These are phyloP conservation scores for Starmerella apicola DNA, from an alignment of 805 yeast species.

Conservation along the genomic window DNA sequence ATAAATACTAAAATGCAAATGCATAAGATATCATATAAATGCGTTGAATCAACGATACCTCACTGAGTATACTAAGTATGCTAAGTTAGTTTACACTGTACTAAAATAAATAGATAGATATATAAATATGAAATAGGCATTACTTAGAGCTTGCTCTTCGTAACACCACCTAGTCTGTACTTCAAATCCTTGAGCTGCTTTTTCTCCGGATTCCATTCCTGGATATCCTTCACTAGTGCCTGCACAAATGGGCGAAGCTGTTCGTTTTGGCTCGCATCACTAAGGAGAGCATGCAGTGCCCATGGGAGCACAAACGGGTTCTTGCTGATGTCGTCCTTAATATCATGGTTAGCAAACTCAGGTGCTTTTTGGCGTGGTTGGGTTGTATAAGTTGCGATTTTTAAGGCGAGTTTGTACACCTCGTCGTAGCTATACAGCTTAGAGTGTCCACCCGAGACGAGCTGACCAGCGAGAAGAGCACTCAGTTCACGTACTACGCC, in stretches of 20 bases:
- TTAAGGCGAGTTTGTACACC: slow-evolving; percentile 71
- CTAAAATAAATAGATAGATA: not conserved
- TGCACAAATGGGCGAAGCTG: slow-evolving; percentile 32
- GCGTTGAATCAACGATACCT: too few species aligned
- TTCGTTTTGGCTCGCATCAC: slow-evolving; percentile 34
- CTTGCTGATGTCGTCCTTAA: not conserved
- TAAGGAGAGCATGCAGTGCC: slow-evolving; percentile 76
- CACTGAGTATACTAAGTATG: too few species aligned
- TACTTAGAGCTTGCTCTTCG: slow-evolving; percentile 4
- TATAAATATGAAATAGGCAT: not conserved
- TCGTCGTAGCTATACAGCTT: slow-evolving; percentile 71
- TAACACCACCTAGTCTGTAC: slow-evolving; percentile 56
- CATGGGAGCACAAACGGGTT: slow-evolving; percentile 87
- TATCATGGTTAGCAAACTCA: not conserved
- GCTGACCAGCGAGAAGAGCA: slow-evolving; percentile 66
- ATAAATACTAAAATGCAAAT: too few species aligned
- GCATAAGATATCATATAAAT: too few species aligned
- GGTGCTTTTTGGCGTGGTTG: not conserved
- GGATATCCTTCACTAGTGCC: slow-evolving; percentile 54
- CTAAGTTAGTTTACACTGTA: too few species aligned
- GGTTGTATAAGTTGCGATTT: slow-evolving; percentile 44
- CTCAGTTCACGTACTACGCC: slow-evolving; percentile 79
- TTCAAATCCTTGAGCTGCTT: slow-evolving; percentile 74
- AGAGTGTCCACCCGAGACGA: slow-evolving; percentile 94
- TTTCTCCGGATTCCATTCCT: slow-evolving; percentile 75